Conservation (phyloP, 1,139 yeast species). For the Kodamaea sp. region DNA sequence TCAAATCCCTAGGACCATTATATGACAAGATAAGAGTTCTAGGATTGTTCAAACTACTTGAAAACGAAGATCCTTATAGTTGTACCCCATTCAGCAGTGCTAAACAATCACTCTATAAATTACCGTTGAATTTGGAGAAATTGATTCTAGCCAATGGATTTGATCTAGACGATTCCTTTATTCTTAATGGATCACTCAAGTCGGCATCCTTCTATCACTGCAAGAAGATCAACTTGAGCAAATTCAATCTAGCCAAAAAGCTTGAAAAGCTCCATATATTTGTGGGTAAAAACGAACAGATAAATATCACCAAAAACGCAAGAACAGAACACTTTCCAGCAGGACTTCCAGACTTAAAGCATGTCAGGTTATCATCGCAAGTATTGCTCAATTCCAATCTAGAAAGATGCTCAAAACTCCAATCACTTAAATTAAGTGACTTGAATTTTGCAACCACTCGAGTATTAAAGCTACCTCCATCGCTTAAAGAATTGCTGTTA, state of each 20-base stretch:
- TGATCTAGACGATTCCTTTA: slow-evolving; percentile 13
- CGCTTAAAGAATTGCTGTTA: slow-evolving; percentile 9
- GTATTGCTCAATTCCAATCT: slow-evolving; percentile 10
- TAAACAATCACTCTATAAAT: slow-evolving; percentile 1
- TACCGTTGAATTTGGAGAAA: slow-evolving; percentile 12
- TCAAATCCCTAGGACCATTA: slow-evolving; percentile 6
- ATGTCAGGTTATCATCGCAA: slow-evolving; percentile 11
- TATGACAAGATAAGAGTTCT: slow-evolving; percentile 11
- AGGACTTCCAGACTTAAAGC: slow-evolving; percentile 9
- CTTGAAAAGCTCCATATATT: slow-evolving; percentile 13
- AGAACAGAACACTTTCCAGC: slow-evolving; percentile 12
- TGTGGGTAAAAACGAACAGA: slow-evolving; percentile 2
- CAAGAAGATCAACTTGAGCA: slow-evolving; percentile 11
- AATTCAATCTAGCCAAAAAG: slow-evolving; percentile 14
- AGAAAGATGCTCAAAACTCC: slow-evolving; percentile 11
- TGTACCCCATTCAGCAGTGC: not conserved
- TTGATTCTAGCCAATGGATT: slow-evolving; percentile 14
- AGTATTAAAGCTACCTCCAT: slow-evolving; percentile 13
- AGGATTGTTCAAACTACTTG: slow-evolving; percentile 13
- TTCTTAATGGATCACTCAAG: slow-evolving; percentile 9
- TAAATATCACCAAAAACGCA: slow-evolving; percentile 12
- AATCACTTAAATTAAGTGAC: slow-evolving; percentile 12
- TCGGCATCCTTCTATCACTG: slow-evolving; percentile 12
- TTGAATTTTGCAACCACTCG: slow-evolving; percentile 11
- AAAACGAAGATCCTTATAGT: slow-evolving; percentile 7